Base-by-base conservation (phyloP, 2,329 filamentous ascomycete species). In the Capronia coronata region DNA sequence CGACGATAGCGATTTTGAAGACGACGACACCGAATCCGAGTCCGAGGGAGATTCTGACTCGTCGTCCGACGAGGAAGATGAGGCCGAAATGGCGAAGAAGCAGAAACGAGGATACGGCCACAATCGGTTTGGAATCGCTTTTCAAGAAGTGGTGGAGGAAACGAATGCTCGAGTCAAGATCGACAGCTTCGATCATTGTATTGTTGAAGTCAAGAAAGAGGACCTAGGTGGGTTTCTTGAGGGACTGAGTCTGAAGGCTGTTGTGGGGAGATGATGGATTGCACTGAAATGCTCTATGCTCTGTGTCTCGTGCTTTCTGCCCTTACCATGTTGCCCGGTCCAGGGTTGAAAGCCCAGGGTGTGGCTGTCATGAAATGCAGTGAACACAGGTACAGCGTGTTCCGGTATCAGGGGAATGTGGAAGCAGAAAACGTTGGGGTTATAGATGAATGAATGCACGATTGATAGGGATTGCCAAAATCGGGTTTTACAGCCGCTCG, bases 181-280 rank as follows among this genome's bases (percentile, higher is more conserved):
- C 64, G 93, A 98, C 68, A 94, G 87, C 67, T 98, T 98, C 63
- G 93, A 98, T 69, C 87, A 95, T 66, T 94, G 88, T 63, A 93
- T 97, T 6, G 90, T 97, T 40, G 93, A 98, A 67, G 91, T 98
- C n/a, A 84, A 84, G 69, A 96, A 95, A 72, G 93, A 97, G 65
- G 93, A 97, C 68, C 71, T 98, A 22, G 81, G 82, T 13, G 87
- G 84, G 0, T 98, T 98, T 66, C 73, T 98, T 58, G 93, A 98
- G 71, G 84, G 84, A 48, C 68, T 98, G 64, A 96, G 90, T 69
- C 84, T 89, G 78, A 94, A 94, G 76, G 83, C 83, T 49, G 89
- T 97, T 14, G 84, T 83, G 48, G 79, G 79, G 27, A 43, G 49
- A 40, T 59, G 39, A 44, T 35, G 34, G 7, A 38, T 38, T 5